Percentiles rank a stretch among this genome's conserved stretches.
Conservation (phyloP, 768 basidiomycete species). For the Leccinum rimulosum region DNA sequence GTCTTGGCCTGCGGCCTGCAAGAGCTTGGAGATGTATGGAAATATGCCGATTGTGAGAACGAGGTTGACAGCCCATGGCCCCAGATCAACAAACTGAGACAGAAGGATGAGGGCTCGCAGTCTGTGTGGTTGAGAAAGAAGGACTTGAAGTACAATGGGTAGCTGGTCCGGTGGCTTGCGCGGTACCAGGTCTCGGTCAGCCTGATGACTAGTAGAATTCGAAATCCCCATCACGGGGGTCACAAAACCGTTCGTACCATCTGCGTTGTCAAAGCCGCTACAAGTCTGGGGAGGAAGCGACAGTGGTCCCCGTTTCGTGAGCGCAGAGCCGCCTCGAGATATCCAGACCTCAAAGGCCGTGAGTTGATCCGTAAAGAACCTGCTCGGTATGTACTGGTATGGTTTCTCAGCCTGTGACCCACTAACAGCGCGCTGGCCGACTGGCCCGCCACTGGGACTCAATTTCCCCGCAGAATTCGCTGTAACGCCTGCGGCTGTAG, state of each 20-base stretch:
- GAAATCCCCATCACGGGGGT: slow-evolving; percentile 17
- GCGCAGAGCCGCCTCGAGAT: slow-evolving; percentile 83
- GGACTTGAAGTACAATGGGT: slow-evolving; percentile 36
- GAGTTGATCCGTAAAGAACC: slow-evolving; percentile 94
- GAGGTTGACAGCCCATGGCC: slow-evolving; percentile 59
- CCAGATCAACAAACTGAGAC: no score
- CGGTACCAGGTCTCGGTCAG: slow-evolving; percentile 57
- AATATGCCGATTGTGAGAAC: slow-evolving; percentile 97
- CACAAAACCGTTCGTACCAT: slow-evolving; percentile 13
- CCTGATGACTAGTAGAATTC: slow-evolving; percentile 4
- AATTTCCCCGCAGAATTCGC: slow-evolving; percentile 22
- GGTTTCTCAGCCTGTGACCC: slow-evolving; percentile 41
- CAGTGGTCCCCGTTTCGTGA: slow-evolving; percentile 73
- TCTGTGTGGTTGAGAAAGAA: no score
- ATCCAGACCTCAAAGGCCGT: slow-evolving; percentile 99
- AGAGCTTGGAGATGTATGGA: slow-evolving; percentile 94
- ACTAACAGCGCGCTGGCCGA: slow-evolving; percentile 22
- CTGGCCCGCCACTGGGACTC: slow-evolving; percentile 8
- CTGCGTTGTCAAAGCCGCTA: slow-evolving; percentile 27
- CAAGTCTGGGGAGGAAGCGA: slow-evolving; percentile 58
- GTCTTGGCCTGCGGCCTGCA: slow-evolving; percentile 93
- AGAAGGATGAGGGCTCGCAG: no score
- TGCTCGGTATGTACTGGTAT: slow-evolving; percentile 78
- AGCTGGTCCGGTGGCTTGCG: slow-evolving; percentile 95
- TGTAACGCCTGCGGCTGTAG: slow-evolving; percentile 19